Base-by-base conservation (phyloP, 352 stramenopile species). In the Pythium guiyangense region DNA sequence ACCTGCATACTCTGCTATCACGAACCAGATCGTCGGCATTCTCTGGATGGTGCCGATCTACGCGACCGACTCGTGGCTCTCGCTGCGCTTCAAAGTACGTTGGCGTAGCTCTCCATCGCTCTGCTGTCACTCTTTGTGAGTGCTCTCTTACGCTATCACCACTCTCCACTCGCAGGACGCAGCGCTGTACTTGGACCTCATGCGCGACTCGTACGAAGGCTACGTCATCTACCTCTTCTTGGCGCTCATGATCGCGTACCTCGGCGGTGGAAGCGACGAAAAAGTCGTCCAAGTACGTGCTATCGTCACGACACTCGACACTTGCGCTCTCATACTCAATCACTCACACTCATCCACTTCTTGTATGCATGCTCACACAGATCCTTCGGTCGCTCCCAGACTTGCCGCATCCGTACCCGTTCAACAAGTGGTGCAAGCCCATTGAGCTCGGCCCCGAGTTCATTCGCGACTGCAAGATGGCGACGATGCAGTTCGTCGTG, bases 11-110 rank as follows among this genome's bases (percentile, higher is more conserved):
- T 65, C 4, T 40, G 27, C 43, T n/a, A 51, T 31, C n/a, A n/a
- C n/a, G n/a, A 43, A 60, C 17, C 90, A 98, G 78, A 96, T 99
- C 63, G 90, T 99, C 4, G 85, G 96, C 0, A 99, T 99, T 61
- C 64, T 99, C 22, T 99, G 94, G 94, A 99, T 99, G 94, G 96
- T 99, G 18, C 96, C 97, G 2, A 98, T 99, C 61, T 99, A 99
- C 77, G 83, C 89, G 2, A 96, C 97, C 17, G 94, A 98, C 67
- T 97, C 88, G 51, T 99, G 96, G 96, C 73, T 99, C 8, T 97
- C 92, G 46, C 82, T 99, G 25, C 80, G 95, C n/a, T 99, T 99
- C 73, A 96, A 98, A 63, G 78, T 85, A 4, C 59, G 57, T 50
- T 26, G 8, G 46, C 26, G 17, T 10, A 47, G 42, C 39, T 47